phyloP scores from a whole-genome alignment of 805 yeast genomes.

The Metschnikowia continentalis region DNA sequence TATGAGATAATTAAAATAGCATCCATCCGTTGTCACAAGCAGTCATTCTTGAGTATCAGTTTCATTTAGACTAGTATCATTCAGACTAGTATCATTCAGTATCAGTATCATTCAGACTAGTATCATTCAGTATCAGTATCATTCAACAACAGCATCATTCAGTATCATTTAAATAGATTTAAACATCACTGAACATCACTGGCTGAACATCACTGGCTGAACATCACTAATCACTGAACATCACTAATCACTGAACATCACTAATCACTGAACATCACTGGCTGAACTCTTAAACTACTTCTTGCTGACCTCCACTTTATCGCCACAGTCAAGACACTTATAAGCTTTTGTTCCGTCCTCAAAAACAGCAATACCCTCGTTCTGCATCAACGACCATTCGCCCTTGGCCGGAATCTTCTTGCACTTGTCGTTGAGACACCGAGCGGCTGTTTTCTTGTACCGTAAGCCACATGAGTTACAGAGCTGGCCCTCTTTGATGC shows the following conservation, averaged over 20 bases:
- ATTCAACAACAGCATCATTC: not conserved
- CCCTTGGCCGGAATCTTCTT: slow-evolving; percentile 93
- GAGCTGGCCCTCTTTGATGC: slow-evolving; percentile 82
- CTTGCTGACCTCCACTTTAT: slow-evolving; percentile 35
- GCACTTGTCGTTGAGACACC: slow-evolving; percentile 75
- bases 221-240: not conserved
- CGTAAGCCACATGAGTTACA: slow-evolving; percentile 96
- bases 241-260: not conserved
- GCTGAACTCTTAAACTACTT: too few relatives aligned
- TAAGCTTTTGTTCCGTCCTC: slow-evolving; percentile 39
- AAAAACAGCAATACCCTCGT: slow-evolving; percentile 49
- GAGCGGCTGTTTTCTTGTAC: slow-evolving; percentile 88
- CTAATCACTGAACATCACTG: not conserved
- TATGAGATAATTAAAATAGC: too few relatives aligned
- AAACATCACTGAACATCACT: not conserved
- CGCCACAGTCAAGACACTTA: slow-evolving; percentile 41
- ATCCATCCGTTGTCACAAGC: too few relatives aligned
- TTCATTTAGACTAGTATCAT: too few relatives aligned
- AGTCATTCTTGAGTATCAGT: too few relatives aligned
- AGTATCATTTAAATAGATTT: not conserved
- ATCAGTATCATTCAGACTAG: not conserved
- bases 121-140: not conserved
- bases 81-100: not conserved
- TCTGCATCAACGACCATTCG: slow-evolving; percentile 86
- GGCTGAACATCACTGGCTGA: not conserved